A percentile compares a stretch with the other conserved stretches of the same genome.
Conservation (phyloP, 345 rosid species). For the Aurinia saxatilis region DNA sequence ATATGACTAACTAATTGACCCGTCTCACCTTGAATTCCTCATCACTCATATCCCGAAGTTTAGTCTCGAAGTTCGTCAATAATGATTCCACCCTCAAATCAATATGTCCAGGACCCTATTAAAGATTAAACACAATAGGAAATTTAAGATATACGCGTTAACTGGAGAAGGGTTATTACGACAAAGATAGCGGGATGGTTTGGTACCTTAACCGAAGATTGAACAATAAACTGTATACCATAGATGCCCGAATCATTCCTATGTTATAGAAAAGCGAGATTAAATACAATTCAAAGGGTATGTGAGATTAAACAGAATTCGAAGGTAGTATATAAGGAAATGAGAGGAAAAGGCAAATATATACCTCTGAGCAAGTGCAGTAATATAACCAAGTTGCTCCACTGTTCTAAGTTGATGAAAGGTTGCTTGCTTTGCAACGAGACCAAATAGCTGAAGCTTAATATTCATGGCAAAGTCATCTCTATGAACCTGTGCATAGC, state of each 20-base stretch:
- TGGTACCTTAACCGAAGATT: slow-evolving; percentile 72
- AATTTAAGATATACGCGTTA: not conserved
- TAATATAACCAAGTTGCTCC: slow-evolving; percentile 92
- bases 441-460: slow-evolving; percentile 74
- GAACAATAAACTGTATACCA: slow-evolving; percentile 79
- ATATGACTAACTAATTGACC: not conserved
- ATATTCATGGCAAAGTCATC: slow-evolving; percentile 73
- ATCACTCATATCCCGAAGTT: slow-evolving; percentile 61
- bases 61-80: slow-evolving; percentile 56
- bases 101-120: slow-evolving; percentile 67
- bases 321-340: not conserved
- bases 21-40: slow-evolving; percentile 73
- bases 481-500: slow-evolving; percentile 50
- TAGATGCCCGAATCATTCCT: slow-evolving; percentile 74
- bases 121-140: not conserved
- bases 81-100: slow-evolving; percentile 78
- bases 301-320: not conserved
- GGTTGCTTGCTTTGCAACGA: slow-evolving; percentile 78
- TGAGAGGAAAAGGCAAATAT: not conserved
- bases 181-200: slow-evolving; percentile 1
- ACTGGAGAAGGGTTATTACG: not conserved
- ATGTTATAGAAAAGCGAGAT: not conserved
- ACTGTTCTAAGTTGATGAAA: slow-evolving; percentile 97
- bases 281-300: not conserved
- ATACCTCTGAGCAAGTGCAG: slow-evolving; percentile 67